A percentile compares a stretch with the other conserved stretches of the same genome.
Conservation (phyloP, 1,284 basidiomycete genomes). For the Mycena sp. region DNA sequence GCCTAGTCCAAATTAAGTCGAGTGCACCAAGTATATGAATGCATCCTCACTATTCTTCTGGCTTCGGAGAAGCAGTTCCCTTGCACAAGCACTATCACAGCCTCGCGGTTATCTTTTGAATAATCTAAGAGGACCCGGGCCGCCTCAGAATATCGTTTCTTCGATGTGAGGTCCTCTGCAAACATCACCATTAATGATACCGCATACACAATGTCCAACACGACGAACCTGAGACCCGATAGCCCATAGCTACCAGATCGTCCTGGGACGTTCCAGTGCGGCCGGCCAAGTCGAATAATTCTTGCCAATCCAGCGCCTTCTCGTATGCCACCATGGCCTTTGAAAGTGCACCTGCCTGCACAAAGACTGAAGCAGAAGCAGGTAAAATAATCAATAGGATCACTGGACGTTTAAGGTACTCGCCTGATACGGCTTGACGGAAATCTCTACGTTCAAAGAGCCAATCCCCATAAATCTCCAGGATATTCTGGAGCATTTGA, state of each 20-base stretch:
- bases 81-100: slow-evolving; percentile 79
- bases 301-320: slow-evolving; percentile 88
- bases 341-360: slow-evolving; percentile 65
- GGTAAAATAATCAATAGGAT: neutral
- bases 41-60: slow-evolving; percentile 73
- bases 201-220: neutral
- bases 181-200: slow-evolving; percentile 5
- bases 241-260: slow-evolving; percentile 70
- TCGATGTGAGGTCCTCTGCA: slow-evolving; percentile 81
- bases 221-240: slow-evolving; percentile 77
- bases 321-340: slow-evolving; percentile 91
- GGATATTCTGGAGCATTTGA: slow-evolving; percentile 50
- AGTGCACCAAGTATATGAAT: neutral
- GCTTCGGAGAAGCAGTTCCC: slow-evolving; percentile 91
- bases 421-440: slow-evolving; percentile 84
- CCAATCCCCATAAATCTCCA: slow-evolving; percentile 89
- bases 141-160: slow-evolving; percentile 85
- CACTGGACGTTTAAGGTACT: slow-evolving; percentile 32
- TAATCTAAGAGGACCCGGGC: slow-evolving; percentile 91
- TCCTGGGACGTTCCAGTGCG: slow-evolving; percentile 55
- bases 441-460: slow-evolving; percentile 88
- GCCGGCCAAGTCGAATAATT: slow-evolving; percentile 85
- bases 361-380: slow-evolving; percentile 64
- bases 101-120: slow-evolving; percentile 80
- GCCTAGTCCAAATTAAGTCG: slow-evolving; percentile 53